Percentiles rank a stretch among this genome's conserved stretches.
Conservation (phyloP, 2,329 filamentous ascomycete genomes). For the Fusarium sp. region DNA sequence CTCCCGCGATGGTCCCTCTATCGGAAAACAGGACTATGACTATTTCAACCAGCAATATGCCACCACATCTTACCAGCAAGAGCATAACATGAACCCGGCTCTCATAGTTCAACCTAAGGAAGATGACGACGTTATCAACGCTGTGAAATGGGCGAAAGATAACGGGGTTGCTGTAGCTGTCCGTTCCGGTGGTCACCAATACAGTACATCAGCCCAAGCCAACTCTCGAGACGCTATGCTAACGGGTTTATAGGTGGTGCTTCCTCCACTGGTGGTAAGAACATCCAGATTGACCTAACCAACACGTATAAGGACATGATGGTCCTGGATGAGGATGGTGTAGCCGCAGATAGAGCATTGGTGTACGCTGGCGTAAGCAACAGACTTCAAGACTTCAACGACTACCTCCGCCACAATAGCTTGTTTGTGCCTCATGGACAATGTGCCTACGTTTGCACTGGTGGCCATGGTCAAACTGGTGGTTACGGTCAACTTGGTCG, state of each 20-base stretch:
- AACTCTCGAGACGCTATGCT: not conserved
- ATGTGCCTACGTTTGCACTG: constrained; percentile 60
- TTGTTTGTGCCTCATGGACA: constrained; percentile 62
- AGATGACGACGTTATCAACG: constrained; percentile 58
- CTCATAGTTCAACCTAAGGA: constrained; percentile 60
- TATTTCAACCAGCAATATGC: constrained; percentile 58
- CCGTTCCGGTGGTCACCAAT: constrained; percentile 63
- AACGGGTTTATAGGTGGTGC: constrained; percentile 52
- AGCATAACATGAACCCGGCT: constrained; percentile 60
- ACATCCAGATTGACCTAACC: constrained; percentile 62
- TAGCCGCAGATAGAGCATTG: constrained; percentile 52
- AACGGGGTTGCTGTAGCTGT: constrained; percentile 60
- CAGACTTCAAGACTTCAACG: constrained; percentile 58
- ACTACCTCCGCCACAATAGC: constrained; percentile 56
- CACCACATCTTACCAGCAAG: constrained; percentile 56
- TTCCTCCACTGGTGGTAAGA: constrained; percentile 59
- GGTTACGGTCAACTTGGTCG: constrained; percentile 63
- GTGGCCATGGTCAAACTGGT: constrained; percentile 63
- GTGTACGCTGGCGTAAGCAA: constrained; percentile 59
- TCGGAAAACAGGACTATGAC: constrained; percentile 28
- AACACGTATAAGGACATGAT: constrained; percentile 53
- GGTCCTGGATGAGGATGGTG: constrained; percentile 38
- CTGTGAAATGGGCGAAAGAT: constrained; percentile 58
- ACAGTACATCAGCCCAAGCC: constrained; percentile 48
- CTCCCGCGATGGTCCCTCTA: constrained; percentile 30